phyloP scores from a whole-genome alignment of 345 rosid species.

The Cardamine occulta region DNA sequence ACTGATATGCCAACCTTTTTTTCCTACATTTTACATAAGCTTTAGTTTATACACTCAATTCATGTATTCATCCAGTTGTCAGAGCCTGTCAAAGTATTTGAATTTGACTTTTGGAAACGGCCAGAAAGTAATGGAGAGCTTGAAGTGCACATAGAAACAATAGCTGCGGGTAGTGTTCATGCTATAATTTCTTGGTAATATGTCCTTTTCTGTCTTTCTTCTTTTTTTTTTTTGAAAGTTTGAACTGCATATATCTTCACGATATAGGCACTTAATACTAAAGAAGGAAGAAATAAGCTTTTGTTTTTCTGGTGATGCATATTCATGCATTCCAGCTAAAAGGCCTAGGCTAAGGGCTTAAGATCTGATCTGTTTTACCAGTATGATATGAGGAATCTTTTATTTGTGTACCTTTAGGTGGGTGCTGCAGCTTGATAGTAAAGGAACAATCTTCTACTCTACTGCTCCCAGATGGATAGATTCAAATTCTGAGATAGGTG shows the following conservation, averaged over 20 bases:
- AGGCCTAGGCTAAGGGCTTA: slow-evolving; percentile 4
- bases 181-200: slow-evolving; percentile 85
- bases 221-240: neutral
- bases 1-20: slow-evolving; percentile 32
- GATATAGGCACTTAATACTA: neutral
- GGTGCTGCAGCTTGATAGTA: slow-evolving; percentile 86
- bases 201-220: neutral
- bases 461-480: slow-evolving; percentile 91
- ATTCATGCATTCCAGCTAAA: neutral
- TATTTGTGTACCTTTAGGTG: slow-evolving; percentile 59
- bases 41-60: slow-evolving; percentile 50
- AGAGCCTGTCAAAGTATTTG: slow-evolving; percentile 85
- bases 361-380: neutral
- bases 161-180: slow-evolving; percentile 64
- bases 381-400: slow-evolving; percentile 23
- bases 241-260: slow-evolving; percentile 15
- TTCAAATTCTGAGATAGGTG: slow-evolving; percentile 53
- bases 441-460: slow-evolving; percentile 82
- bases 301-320: neutral
- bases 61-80: slow-evolving; percentile 74
- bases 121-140: slow-evolving; percentile 71
- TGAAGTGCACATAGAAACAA: slow-evolving; percentile 60
- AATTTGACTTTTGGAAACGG: slow-evolving; percentile 93
- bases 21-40: slow-evolving; percentile 26
- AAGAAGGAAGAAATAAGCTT: neutral